These are phyloP conservation scores for Nematodospora valgi DNA, from an alignment of 805 yeast genomes.

Conservation along the genomic window DNA sequence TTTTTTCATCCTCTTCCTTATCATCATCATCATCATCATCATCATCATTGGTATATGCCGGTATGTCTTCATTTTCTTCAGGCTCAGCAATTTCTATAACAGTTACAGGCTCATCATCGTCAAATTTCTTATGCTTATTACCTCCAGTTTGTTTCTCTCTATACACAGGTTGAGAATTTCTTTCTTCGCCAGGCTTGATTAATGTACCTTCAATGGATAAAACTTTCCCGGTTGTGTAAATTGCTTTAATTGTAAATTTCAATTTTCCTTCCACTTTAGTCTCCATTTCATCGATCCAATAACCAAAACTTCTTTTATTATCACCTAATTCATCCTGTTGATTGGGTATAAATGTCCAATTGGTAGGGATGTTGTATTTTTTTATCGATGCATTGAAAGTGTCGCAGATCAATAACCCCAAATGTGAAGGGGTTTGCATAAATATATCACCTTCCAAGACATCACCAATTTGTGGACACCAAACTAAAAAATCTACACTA, in stretches of 20 bases:
- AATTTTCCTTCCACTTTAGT: conserved; percentile 79
- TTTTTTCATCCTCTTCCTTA: conserved; percentile 19
- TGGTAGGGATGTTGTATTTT: conserved; percentile 76
- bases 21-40: conserved; percentile 16
- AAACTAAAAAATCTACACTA: conserved; percentile 72
- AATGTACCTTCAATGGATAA: conserved; percentile 89
- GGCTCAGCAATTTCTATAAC: conserved; percentile 11
- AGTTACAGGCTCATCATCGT: conserved; percentile 29
- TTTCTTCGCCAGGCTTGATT: conserved; percentile 53
- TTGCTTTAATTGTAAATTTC: conserved; percentile 66
- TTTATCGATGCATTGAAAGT: conserved; percentile 93
- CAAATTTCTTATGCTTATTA: conserved; percentile 45
- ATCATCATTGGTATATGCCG: conserved; percentile 12
- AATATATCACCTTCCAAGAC: conserved; percentile 80
- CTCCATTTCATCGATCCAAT: conserved; percentile 81
- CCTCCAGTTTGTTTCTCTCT: conserved; percentile 21
- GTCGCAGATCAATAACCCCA: conserved; percentile 87
- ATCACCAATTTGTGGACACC: conserved; percentile 92
- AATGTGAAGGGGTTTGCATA: conserved; percentile 93
- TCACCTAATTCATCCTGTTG: conserved; percentile 56
- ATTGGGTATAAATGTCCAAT: conserved; percentile 81
- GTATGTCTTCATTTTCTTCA: conserved; percentile 9
- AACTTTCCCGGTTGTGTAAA: conserved; percentile 76
- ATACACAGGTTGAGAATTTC: conserved; percentile 53
- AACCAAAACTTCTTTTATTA: conserved; percentile 58